Evolutionary conservation across 2,329 filamentous ascomycete genomes (phyloP).

Genomic region (Talaromyces sp.): DNA sequence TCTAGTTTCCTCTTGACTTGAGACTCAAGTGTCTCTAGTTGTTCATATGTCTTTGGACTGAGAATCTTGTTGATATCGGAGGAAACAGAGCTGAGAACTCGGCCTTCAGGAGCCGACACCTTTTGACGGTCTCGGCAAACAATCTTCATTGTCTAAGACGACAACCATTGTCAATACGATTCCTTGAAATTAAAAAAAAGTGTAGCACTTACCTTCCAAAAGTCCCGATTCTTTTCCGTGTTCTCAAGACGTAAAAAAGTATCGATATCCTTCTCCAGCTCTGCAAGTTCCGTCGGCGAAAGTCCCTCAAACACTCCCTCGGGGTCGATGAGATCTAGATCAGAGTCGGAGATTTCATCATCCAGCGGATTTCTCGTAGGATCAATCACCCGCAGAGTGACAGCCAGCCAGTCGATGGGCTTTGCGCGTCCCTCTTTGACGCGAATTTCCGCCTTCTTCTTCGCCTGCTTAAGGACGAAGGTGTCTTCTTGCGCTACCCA

Average conservation of each 20-base stretch:
- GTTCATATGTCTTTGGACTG: conserved; percentile 74
- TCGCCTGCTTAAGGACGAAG: conserved; percentile 92
- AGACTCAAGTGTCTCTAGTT: conserved; percentile 77
- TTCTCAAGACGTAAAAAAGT: conserved; percentile 74
- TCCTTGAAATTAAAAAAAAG: not conserved
- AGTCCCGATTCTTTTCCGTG: conserved; percentile 71
- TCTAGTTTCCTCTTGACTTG: conserved; percentile 82
- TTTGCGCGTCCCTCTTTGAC: conserved; percentile 86
- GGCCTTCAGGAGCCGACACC: conserved; percentile 58
- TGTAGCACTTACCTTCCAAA: conserved; percentile 60
- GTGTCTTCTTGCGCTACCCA: conserved; percentile 94
- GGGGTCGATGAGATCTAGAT: conserved; percentile 75
- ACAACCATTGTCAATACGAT: conserved; percentile 11
- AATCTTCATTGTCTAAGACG: conserved; percentile 65
- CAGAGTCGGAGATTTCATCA: conserved; percentile 71
- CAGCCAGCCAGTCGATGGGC: conserved; percentile 88
- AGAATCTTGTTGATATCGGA: conserved; percentile 85
- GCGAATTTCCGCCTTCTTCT: conserved; percentile 94
- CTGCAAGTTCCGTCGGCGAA: conserved; percentile 59
- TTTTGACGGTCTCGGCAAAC: conserved; percentile 74
- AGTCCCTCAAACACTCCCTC: conserved; percentile 73
- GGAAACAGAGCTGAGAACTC: conserved; percentile 74
- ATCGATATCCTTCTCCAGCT: conserved; percentile 77
- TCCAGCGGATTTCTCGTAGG: conserved; percentile 71
- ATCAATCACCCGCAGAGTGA: conserved; percentile 84